Base-by-base conservation (phyloP, 2,329 filamentous ascomycete genomes). In the Pochonia chlamydosporia region DNA sequence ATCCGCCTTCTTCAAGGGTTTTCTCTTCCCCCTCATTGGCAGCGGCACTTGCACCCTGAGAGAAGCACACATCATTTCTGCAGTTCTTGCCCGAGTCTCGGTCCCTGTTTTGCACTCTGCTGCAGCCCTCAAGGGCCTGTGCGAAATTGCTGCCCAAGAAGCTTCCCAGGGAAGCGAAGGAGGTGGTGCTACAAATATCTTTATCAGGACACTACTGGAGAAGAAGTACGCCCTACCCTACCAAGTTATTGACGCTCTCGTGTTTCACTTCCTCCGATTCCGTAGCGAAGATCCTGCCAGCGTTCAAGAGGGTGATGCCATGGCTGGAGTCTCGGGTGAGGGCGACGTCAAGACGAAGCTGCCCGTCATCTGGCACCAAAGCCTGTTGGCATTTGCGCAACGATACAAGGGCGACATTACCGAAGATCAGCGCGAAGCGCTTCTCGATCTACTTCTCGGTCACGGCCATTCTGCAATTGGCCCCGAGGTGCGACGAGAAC, bases 201-300 rank as follows among this genome's bases (percentile, higher is more conserved):
- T 99, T 68, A 95, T 99, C 70, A 89, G 89, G 62, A 84, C 89
- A 1, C 78, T 99, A 31, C 74, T 99, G 4, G 92, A 96, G 68
- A 99, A 99, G 78, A 95, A 95, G 63, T 97, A 99, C 58, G 93
- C 93, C 0, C 74, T 99, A 10, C 93, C 92, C 0, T 96, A 87
- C 71, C 92, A 95, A 67, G 92, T 96, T 46, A 84, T 99, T 43
- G 93, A 99, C 59, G 85, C 90, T 2, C 74, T 97, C 2, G 93
- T 99, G 9, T 97, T 97, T 72, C 92, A 99, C 67, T 99, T 99
- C 67, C 67, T 97, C 52, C 85, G 93, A 14, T 96, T 96, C 73
- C 79, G 88, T 28, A 86, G 79, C 45, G 76, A 81, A 23, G 83
- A 87, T 52, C 78, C 82, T 3, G 73, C 76, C 3, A 72, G 73